Evolutionary conservation across 192 early-diverging fungal species (phyloP), one percentile per base, ranked within the genome.

Genomic region (Funneliformis geosporum): DNA sequence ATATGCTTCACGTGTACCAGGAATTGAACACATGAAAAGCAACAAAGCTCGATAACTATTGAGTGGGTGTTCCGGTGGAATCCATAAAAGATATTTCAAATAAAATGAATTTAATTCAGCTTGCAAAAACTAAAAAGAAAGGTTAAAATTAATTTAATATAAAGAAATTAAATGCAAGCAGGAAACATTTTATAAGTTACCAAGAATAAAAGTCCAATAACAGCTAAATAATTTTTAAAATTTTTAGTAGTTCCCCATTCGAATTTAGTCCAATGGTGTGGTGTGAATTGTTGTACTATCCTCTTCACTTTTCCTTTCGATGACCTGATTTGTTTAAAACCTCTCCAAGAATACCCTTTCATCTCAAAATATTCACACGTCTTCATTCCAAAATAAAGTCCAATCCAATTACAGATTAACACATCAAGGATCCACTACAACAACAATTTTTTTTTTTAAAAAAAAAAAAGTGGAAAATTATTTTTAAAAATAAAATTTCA

Each of bases 341-440:
- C 95, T 83, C 94, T 92, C 95, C 96, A 99, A 3, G 95, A 96
- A 83, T 99, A 99, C 33, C 94, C 94, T 91, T 96, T 96, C 89
- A 97, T 91, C 75, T 95, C 94, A 83, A 96, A 96, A 84, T 97
- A 94, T 84, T 99, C 94, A 85, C 97, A 99, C 28, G 93, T 94
- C 87, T 99, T 99, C 92, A 98, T 96, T 46, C 97, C 97, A 28
- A 97, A 66, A 81, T 94, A 95, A 79, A 95, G 94, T 38, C 97
- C 97, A 16, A 91, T 81, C 97, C 97, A 99, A 81, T 99, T 99
- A 83, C 96, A 95, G 8, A 92, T 72, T 16, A 97, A 82, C 21
- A 98, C 95, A 86, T 98, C 96, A 73, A 98, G 82, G 71, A 98
- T 92, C 96, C 96, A 98, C 91, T 94, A 79, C 14, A 23, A 76